phyloP scores from a whole-genome alignment of 768 basidiomycete genomes.

The Trametes coccinea region DNA sequence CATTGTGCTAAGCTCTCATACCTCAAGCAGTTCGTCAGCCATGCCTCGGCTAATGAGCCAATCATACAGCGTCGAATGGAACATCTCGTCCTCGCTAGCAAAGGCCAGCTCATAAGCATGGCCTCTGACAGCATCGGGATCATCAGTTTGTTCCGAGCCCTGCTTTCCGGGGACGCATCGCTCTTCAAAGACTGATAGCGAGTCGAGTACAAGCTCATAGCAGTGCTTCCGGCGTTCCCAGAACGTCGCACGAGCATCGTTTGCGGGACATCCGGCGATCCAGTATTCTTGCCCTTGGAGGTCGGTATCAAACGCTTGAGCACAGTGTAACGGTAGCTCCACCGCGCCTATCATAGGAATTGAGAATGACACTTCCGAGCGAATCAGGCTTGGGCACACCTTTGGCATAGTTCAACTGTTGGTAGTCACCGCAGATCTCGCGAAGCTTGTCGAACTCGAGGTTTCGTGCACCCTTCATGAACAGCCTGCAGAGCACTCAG shows the following conservation, averaged over 20 bases:
- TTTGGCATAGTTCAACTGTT: constrained; percentile 77
- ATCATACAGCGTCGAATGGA: constrained; percentile 92
- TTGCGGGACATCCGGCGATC: constrained; percentile 56
- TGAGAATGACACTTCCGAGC: neutral
- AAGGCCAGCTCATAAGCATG: constrained; percentile 90
- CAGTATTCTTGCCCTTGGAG: constrained; percentile 77
- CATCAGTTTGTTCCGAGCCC: constrained; percentile 38
- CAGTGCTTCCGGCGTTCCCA: constrained; percentile 68
- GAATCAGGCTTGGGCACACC: constrained; percentile 44
- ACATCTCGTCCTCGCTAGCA: constrained; percentile 83
- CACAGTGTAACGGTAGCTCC: constrained; percentile 82
- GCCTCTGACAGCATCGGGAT: constrained; percentile 70
- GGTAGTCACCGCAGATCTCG: constrained; percentile 89
- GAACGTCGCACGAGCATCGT: constrained; percentile 52
- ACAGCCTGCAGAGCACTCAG: constrained; percentile 53
- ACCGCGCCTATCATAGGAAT: constrained; percentile 60
- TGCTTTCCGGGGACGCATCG: constrained; percentile 36
- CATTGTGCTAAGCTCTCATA: constrained; percentile 35
- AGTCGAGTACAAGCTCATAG: constrained; percentile 83
- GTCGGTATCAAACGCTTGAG: constrained; percentile 74
- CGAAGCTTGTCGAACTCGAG: constrained; percentile 81
- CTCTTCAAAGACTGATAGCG: constrained; percentile 78
- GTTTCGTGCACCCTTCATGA: constrained; percentile 84
- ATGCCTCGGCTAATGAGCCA: constrained; percentile 83
- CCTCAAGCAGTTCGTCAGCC: constrained; percentile 90